Evolutionary conservation across 441 rosid genomes (phyloP).

Genomic region (Pelargonium myrrhifolium): DNA sequence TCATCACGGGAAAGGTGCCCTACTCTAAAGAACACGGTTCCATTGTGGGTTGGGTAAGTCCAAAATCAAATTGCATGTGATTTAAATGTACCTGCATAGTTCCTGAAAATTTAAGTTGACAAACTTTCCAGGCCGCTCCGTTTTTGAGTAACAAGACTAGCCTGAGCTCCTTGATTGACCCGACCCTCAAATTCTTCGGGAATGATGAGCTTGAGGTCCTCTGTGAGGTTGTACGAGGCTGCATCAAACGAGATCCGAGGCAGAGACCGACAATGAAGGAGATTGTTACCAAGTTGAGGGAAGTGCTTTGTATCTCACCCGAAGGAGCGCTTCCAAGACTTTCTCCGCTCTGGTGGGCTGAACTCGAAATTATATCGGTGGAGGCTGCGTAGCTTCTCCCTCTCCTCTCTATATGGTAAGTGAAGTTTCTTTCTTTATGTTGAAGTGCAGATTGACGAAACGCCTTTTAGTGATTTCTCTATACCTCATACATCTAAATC

Average conservation of each 20-base stretch:
- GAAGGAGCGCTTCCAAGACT: constrained; percentile 81
- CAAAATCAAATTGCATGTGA: not conserved
- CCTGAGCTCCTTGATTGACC: constrained; percentile 49
- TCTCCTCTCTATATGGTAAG: no score
- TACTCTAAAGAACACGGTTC: constrained; percentile 58
- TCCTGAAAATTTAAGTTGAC: not conserved
- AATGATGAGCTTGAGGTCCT: constrained; percentile 50
- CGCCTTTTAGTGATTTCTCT: no score
- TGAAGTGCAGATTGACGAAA: no score
- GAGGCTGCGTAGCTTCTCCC: constrained; percentile 62
- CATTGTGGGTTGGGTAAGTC: constrained; percentile 69
- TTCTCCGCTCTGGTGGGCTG: constrained; percentile 94
- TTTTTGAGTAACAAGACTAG: constrained; percentile 34
- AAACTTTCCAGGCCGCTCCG: constrained; percentile 45
- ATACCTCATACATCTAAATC: no score
- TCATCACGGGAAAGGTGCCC: constrained; percentile 69
- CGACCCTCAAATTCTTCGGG: constrained; percentile 49
- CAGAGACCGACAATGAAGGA: constrained; percentile 59
- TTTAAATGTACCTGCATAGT: not conserved
- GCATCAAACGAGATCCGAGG: constrained; percentile 41
- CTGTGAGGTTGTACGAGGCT: constrained; percentile 49
- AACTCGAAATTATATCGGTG: constrained; percentile 73
- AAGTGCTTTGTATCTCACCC: constrained; percentile 45
- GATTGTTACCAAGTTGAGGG: constrained; percentile 36
- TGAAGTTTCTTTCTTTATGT: no score